Evolutionary conservation across 768 basidiomycete genomes (phyloP).

Genomic region (Tricholomella constricta): DNA sequence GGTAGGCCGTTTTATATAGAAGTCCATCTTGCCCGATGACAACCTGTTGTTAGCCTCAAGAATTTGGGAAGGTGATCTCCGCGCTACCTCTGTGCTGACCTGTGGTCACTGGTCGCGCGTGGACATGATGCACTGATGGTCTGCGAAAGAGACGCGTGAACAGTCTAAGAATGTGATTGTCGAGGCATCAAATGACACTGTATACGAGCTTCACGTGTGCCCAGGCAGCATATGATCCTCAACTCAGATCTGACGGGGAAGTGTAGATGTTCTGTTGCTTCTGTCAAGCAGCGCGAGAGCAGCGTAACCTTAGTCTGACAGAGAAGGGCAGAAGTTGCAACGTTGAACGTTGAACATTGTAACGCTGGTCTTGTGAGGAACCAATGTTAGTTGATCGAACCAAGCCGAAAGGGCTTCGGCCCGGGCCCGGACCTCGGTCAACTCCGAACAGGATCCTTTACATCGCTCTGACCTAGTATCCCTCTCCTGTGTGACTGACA

Average conservation of each 20-base stretch:
- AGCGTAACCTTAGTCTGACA: too few species aligned
- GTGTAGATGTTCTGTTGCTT: not conserved
- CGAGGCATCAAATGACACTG: constrained; percentile 1
- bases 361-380: too few species aligned
- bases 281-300: not conserved
- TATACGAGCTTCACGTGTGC: not conserved
- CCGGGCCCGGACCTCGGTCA: too few species aligned
- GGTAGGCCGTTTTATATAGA: not conserved
- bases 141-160: not conserved
- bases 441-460: too few species aligned
- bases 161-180: not conserved
- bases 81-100: not conserved
- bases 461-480: too few species aligned
- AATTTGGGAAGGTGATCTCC: not conserved
- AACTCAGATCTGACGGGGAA: too few species aligned
- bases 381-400: too few species aligned
- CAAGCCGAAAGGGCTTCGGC: too few species aligned
- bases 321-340: too few species aligned
- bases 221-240: constrained; percentile 1
- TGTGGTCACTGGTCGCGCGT: too few species aligned
- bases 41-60: not conserved
- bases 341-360: too few species aligned
- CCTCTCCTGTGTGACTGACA: too few species aligned
- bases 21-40: not conserved
- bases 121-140: not conserved